Evolutionary conservation across 1,284 basidiomycete species (phyloP).

Genomic region (Leccinum solheimii): DNA sequence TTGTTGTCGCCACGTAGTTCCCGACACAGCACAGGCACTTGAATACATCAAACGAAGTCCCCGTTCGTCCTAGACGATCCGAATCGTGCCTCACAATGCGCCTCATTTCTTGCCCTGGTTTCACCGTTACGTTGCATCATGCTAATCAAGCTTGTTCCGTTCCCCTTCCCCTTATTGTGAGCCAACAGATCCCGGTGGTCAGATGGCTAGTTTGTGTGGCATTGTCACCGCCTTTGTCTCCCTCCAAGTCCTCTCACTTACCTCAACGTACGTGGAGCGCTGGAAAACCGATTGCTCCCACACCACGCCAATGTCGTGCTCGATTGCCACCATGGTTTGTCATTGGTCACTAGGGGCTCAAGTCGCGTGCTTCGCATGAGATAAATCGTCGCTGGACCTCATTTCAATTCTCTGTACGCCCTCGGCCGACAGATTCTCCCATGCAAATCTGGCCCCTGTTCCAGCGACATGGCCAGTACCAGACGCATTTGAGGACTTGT

Average conservation of each 20-base stretch:
- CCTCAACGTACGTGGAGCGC: slow-evolving; percentile 5
- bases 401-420: slow-evolving; percentile 3
- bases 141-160: neutral
- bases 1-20: slow-evolving; percentile 14
- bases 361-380: slow-evolving; percentile 24
- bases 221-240: slow-evolving; percentile 1
- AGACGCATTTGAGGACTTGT: slow-evolving; percentile 9
- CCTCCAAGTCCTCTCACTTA: neutral
- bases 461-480: slow-evolving; percentile 9
- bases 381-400: slow-evolving; percentile 11
- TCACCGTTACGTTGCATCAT: slow-evolving; percentile 1
- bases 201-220: neutral
- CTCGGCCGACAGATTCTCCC: slow-evolving; percentile 21
- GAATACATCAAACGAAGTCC: neutral
- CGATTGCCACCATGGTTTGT: slow-evolving; percentile 14
- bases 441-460: slow-evolving; percentile 28
- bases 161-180: slow-evolving; percentile 6
- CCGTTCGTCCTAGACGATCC: slow-evolving; percentile 5
- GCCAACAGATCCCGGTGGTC: slow-evolving; percentile 3
- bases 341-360: slow-evolving; percentile 18
- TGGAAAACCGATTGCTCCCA: slow-evolving; percentile 23
- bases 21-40: slow-evolving; percentile 10
- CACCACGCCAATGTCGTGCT: slow-evolving; percentile 25
- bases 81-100: neutral
- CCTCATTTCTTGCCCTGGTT: slow-evolving; percentile 15